phyloP scores from a whole-genome alignment of 179 eudicot genomes.

The Dionaea muscipula region DNA sequence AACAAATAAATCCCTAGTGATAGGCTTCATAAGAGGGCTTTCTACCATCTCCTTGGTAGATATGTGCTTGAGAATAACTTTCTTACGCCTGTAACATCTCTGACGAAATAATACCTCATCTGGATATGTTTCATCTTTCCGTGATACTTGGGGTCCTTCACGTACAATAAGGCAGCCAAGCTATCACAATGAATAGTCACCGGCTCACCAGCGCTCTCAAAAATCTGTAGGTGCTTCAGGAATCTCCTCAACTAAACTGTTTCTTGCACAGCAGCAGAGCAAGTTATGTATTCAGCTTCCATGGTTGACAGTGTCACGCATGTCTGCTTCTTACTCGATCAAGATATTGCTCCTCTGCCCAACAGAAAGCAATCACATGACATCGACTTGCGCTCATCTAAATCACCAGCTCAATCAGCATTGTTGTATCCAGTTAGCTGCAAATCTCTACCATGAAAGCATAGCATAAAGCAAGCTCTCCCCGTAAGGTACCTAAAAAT shows the following conservation, averaged over 20 bases:
- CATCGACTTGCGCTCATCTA: constrained; percentile 1
- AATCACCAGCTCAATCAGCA: not conserved
- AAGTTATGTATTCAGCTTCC: not conserved
- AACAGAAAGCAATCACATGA: not conserved
- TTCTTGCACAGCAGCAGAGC: not conserved
- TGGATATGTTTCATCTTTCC: constrained; percentile 4
- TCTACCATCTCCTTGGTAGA: not conserved
- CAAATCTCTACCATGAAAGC: not conserved
- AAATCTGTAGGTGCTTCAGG: not conserved
- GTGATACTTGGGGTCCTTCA: constrained; percentile 8
- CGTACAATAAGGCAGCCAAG: not conserved
- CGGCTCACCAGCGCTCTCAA: not conserved
- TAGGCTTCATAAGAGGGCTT: constrained; percentile 4
- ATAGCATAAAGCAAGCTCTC: not conserved
- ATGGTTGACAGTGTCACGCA: not conserved
- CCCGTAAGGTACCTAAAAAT: not conserved
- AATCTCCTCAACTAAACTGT: not conserved
- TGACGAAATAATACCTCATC: constrained; percentile 1
- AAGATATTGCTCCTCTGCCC: not conserved
- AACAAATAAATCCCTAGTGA: constrained; percentile 4
- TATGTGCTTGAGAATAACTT: constrained; percentile 4
- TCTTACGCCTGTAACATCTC: not conserved
- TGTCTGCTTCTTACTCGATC: not conserved
- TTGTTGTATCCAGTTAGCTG: not conserved
- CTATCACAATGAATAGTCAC: not conserved